These are phyloP conservation scores for Mariannaea elegans DNA, from an alignment of 2,329 filamentous ascomycete species.

Conservation along the genomic window DNA sequence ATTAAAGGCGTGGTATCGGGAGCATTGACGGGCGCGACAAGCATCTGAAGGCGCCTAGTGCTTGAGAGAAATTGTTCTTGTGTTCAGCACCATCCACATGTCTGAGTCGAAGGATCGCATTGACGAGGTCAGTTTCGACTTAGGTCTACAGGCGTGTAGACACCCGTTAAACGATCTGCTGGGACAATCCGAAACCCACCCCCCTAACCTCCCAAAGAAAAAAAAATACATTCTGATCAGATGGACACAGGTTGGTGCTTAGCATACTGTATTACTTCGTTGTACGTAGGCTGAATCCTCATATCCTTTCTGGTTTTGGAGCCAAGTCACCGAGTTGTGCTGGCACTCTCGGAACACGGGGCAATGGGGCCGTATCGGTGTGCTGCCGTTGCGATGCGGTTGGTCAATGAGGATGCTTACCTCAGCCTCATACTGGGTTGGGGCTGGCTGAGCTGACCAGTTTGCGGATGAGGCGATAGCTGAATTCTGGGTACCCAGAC, in stretches of 20 bases:
- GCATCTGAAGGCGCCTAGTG: not conserved
- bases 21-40: slow-evolving; percentile 8
- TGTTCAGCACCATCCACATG: no score
- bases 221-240: not conserved
- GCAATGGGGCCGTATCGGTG: not conserved
- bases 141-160: not conserved
- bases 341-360: not conserved
- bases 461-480: not conserved
- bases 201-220: no score
- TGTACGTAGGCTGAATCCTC: not conserved
- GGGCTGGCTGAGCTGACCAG: not conserved
- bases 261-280: not conserved
- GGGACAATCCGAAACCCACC: not conserved
- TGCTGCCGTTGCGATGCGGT: not conserved
- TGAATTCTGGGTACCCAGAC: not conserved
- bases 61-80: slow-evolving; percentile 5
- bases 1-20: slow-evolving; percentile 18
- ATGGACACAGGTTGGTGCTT: not conserved
- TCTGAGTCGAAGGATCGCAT: not conserved
- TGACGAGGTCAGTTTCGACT: slow-evolving; percentile 5
- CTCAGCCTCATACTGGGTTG: not conserved
- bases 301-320: not conserved
- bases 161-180: not conserved
- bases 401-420: not conserved
- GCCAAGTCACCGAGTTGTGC: not conserved